phyloP scores from a whole-genome alignment of 1,139 yeast species.

The Nakaseomyces delphensis region DNA sequence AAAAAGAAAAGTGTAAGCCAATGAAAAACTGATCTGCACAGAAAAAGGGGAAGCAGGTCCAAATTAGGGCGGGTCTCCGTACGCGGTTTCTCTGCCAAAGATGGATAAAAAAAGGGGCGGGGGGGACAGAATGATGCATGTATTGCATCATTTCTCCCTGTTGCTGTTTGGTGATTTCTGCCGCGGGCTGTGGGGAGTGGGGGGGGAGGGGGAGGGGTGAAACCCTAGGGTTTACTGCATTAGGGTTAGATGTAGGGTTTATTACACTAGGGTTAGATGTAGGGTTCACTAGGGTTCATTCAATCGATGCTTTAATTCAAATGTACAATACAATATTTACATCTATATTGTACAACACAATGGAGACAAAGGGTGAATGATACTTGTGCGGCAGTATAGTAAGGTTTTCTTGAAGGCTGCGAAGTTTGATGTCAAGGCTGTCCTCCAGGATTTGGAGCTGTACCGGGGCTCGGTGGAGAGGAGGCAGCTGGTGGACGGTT shows the following conservation, averaged over 20 bases:
- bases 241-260: no score
- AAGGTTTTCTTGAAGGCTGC: slow-evolving; percentile 32
- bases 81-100: not conserved
- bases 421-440: slow-evolving; percentile 41
- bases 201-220: no score
- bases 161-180: not conserved
- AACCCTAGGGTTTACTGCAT: no score
- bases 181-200: no score
- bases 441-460: slow-evolving; percentile 35
- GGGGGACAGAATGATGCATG: not conserved
- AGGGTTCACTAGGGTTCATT: not conserved
- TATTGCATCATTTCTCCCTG: not conserved
- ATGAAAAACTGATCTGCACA: slow-evolving; percentile 2
- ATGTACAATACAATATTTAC: no score
- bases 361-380: not conserved
- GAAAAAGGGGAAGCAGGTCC: not conserved
- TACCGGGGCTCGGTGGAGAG: slow-evolving; percentile 41
- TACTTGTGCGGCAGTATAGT: slow-evolving; percentile 1
- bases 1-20: no score
- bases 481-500: slow-evolving; percentile 35
- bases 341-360: not conserved
- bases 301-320: not conserved
- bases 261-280: not conserved
- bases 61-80: no score
- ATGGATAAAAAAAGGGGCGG: no score